These are phyloP conservation scores for Centella asiatica DNA, from an alignment of 129 eudicot species.

Conservation along the genomic window DNA sequence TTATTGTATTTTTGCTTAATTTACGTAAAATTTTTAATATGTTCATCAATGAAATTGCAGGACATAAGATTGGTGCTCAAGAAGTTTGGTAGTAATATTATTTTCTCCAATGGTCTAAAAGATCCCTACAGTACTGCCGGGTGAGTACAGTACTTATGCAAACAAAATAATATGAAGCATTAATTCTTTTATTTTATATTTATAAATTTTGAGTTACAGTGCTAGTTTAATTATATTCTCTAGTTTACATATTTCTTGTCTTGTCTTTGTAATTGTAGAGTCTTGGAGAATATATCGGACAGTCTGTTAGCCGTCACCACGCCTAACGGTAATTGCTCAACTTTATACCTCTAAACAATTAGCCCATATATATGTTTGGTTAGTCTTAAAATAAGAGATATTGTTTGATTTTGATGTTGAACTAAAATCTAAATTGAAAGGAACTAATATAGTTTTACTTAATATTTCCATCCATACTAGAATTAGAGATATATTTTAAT, in stretches of 20 bases:
- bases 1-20: no score
- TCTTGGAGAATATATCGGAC: not conserved
- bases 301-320: not conserved
- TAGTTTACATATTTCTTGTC: no score
- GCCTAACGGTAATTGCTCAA: not conserved
- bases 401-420: no score
- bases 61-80: not conserved
- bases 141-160: not conserved
- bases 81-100: not conserved
- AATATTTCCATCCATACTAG: no score
- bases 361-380: no score
- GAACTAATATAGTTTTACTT: no score
- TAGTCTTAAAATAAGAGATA: no score
- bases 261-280: not conserved
- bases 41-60: no score
- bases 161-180: not conserved
- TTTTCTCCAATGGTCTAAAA: conserved; percentile 3
- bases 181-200: not conserved
- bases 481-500: no score
- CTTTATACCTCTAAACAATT: not conserved
- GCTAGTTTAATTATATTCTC: no score
- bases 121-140: conserved; percentile 1
- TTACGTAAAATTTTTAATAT: no score
- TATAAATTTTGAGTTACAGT: not conserved
- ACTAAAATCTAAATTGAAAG: no score